Evolutionary conservation across 352 stramenopile genomes (phyloP).

Genomic region (Phytophthora brassicae): DNA sequence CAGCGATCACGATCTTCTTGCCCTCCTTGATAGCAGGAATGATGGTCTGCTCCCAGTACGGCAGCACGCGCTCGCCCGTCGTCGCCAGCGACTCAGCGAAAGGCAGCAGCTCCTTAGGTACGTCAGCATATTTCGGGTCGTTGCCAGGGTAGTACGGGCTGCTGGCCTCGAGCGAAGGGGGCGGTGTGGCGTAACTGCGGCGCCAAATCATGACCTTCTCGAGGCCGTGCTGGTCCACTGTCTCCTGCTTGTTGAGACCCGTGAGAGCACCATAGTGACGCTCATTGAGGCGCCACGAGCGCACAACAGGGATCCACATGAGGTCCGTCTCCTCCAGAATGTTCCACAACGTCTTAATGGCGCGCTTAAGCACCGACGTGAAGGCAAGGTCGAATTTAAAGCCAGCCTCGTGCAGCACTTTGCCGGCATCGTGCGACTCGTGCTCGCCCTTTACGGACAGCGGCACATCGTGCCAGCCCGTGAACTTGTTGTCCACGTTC

Average conservation of each 20-base stretch:
- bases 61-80: slow-evolving; percentile 94
- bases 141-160: slow-evolving; percentile 91
- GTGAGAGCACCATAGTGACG: slow-evolving; percentile 98
- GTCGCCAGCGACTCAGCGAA: slow-evolving; percentile 93
- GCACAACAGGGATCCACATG: slow-evolving; percentile 97
- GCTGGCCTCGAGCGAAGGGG: slow-evolving; percentile 87
- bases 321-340: slow-evolving; percentile 96
- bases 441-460: slow-evolving; percentile 87
- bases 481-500: slow-evolving; percentile 99
- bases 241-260: slow-evolving; percentile 99
- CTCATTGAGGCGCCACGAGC: slow-evolving; percentile 97
- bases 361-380: slow-evolving; percentile 96
- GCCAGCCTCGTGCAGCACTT: slow-evolving; percentile 91
- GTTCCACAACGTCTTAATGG: slow-evolving; percentile 97
- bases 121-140: slow-evolving; percentile 92
- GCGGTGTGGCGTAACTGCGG: slow-evolving; percentile 96
- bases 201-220: slow-evolving; percentile 98
- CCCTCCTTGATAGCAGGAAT: slow-evolving; percentile 92
- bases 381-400: slow-evolving; percentile 95
- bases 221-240: slow-evolving; percentile 97
- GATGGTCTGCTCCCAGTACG: slow-evolving; percentile 96
- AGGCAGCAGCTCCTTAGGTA: slow-evolving; percentile 88
- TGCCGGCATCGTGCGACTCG: slow-evolving; percentile 94
- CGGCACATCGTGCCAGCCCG: slow-evolving; percentile 97
- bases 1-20: slow-evolving; percentile 97